Percentiles rank a stretch among this genome's conserved stretches.
Evolutionary conservation across 331 rosid species (phyloP).

Genomic region (Pyrus hybrid): DNA sequence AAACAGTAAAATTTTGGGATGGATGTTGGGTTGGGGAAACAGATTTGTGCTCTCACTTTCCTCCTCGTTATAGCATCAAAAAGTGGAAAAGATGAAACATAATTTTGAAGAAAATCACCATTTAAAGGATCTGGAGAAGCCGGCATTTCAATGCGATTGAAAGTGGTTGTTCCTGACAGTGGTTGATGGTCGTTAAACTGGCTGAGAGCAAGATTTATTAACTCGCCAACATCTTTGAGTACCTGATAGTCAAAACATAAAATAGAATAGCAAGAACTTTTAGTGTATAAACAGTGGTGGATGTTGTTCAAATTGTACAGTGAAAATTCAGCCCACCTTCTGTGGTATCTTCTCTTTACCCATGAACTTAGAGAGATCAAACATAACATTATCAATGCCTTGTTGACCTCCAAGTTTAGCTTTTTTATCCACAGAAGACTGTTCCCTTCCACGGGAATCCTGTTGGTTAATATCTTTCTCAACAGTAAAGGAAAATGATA

Average conservation of each 20-base stretch:
- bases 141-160: constrained; percentile 72
- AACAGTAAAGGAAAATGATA: constrained; percentile 66
- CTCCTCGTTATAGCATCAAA: neutral
- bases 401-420: constrained; percentile 46
- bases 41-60: neutral
- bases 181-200: constrained; percentile 74
- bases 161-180: constrained; percentile 74
- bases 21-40: neutral
- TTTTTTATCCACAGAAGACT: constrained; percentile 36
- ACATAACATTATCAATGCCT: constrained; percentile 59
- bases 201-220: constrained; percentile 65
- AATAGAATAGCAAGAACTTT: neutral
- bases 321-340: constrained; percentile 47
- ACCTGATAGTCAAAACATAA: constrained; percentile 45
- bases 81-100: neutral
- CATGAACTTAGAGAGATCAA: constrained; percentile 75
- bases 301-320: neutral
- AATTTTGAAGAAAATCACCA: constrained; percentile 46
- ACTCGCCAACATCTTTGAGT: constrained; percentile 83
- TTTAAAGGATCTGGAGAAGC: constrained; percentile 78
- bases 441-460: constrained; percentile 46
- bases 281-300: neutral
- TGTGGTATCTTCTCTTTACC: constrained; percentile 75
- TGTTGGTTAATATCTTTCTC: constrained; percentile 53
- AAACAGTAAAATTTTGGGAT: neutral